A percentile compares a stretch with the other conserved stretches of the same genome.
Evolutionary conservation across 495 filamentous ascomycete genomes (phyloP).

Genomic region (Tetracladium setigerum): DNA sequence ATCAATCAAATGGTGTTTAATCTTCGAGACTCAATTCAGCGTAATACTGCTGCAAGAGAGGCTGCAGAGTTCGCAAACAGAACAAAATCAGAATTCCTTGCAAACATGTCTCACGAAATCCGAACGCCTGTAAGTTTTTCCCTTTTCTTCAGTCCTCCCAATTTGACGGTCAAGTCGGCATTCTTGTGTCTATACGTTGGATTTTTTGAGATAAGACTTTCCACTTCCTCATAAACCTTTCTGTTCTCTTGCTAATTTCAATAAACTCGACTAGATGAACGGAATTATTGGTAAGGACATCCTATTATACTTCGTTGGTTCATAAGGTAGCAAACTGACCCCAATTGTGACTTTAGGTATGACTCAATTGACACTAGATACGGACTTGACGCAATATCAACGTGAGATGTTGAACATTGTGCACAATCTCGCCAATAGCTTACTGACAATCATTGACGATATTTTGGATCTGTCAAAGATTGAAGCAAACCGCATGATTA

Average conservation of each 20-base stretch:
- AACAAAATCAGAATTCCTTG: constrained; percentile 97
- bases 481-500: constrained; percentile 98
- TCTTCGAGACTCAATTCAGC: constrained; percentile 90
- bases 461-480: constrained; percentile 99
- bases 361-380: constrained; percentile 96
- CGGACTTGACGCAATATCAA: constrained; percentile 88
- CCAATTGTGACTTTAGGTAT: no score
- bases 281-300: constrained; percentile 79
- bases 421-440: constrained; percentile 92
- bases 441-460: constrained; percentile 98
- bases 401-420: constrained; percentile 99
- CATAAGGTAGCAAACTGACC: no score
- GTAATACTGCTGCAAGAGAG: constrained; percentile 94
- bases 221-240: no score
- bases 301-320: no score
- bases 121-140: constrained; percentile 74
- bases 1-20: constrained; percentile 99
- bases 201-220: no score
- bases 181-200: not conserved
- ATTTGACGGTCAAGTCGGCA: constrained; percentile 29
- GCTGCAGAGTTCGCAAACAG: constrained; percentile 95
- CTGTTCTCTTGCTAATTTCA: constrained; percentile 1
- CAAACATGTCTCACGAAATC: constrained; percentile 99
- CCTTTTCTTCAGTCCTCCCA: no score
- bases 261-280: no score